phyloP scores from a whole-genome alignment of 495 filamentous ascomycete genomes.

The Penicillium herquei region DNA sequence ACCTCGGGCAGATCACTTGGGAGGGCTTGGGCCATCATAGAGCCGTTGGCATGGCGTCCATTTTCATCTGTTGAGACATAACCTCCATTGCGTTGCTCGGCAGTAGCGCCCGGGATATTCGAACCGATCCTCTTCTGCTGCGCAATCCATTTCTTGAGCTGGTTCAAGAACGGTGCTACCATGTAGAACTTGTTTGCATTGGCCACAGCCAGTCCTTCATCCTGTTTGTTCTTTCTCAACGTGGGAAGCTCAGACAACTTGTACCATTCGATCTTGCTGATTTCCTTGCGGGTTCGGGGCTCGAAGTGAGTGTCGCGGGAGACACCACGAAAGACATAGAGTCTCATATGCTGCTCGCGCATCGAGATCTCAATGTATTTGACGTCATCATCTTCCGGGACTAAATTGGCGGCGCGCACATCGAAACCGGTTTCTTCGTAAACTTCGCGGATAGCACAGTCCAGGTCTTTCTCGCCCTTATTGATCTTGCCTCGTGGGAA shows the following conservation, averaged over 20 bases:
- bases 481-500: constrained; percentile 97
- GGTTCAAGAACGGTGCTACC: constrained; percentile 89
- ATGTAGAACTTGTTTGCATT: constrained; percentile 93
- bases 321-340: constrained; percentile 87
- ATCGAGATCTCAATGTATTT: constrained; percentile 85
- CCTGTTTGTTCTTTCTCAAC: constrained; percentile 63
- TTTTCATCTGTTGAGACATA: constrained; percentile 41
- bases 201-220: constrained; percentile 50
- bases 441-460: constrained; percentile 89
- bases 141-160: constrained; percentile 85
- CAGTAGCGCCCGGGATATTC: constrained; percentile 26
- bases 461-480: constrained; percentile 87
- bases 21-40: constrained; percentile 19
- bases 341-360: constrained; percentile 84
- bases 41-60: constrained; percentile 11
- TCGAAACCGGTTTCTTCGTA: constrained; percentile 96
- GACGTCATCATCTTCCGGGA: constrained; percentile 62
- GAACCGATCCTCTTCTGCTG: constrained; percentile 71
- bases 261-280: constrained; percentile 94
- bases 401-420: constrained; percentile 66
- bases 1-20: constrained; percentile 46
- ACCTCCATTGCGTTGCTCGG: constrained; percentile 27
- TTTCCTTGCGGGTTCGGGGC: constrained; percentile 91
- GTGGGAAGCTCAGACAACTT: constrained; percentile 83
- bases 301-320: constrained; percentile 83